Conservation (phyloP, 2,329 filamentous ascomycete species). For the Sporothrix curviconia region DNA sequence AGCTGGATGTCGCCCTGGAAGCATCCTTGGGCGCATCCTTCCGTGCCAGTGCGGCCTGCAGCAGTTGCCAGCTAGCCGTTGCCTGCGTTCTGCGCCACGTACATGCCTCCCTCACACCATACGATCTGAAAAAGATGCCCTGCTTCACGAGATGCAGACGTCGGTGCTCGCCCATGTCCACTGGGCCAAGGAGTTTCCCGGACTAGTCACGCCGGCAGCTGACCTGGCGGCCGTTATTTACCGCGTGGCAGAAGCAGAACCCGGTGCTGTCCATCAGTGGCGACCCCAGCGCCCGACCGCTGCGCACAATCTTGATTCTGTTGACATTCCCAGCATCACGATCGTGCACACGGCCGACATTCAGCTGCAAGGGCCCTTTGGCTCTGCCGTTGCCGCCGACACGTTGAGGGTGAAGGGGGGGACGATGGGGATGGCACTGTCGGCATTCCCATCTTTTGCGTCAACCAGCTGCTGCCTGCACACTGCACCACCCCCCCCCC, state of each 20-base stretch:
- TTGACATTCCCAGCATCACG: conserved; percentile 78
- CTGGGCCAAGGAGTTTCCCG: conserved; percentile 46
- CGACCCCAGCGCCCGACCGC: conserved; percentile 29
- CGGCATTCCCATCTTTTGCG: conserved; percentile 39
- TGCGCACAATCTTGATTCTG: conserved; percentile 70
- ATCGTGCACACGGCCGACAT: conserved; percentile 77
- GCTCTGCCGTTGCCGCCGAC: conserved; percentile 22
- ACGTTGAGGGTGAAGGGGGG: conserved; percentile 13
- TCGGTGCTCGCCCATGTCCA: conserved; percentile 36
- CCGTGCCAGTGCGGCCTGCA: conserved; percentile 20
- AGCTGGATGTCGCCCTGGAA: conserved; percentile 52
- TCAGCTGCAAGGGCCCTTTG: conserved; percentile 38
- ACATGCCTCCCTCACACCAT: conserved; percentile 36
- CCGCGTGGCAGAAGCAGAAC: conserved; percentile 33
- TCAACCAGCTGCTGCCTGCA: conserved; percentile 59
- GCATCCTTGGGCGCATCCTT: conserved; percentile 36
- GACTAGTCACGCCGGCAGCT: conserved; percentile 33
- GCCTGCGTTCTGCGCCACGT: conserved; percentile 40
- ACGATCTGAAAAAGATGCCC: conserved; percentile 50
- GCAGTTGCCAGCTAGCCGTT: conserved; percentile 8
- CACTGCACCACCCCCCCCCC: no score
- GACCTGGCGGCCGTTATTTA: conserved; percentile 31
- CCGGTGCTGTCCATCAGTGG: conserved; percentile 28
- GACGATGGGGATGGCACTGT: neutral
- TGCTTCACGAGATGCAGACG: conserved; percentile 47